Conservation (phyloP, 2,329 filamentous ascomycete species). For the Xylaria arbuscula region DNA sequence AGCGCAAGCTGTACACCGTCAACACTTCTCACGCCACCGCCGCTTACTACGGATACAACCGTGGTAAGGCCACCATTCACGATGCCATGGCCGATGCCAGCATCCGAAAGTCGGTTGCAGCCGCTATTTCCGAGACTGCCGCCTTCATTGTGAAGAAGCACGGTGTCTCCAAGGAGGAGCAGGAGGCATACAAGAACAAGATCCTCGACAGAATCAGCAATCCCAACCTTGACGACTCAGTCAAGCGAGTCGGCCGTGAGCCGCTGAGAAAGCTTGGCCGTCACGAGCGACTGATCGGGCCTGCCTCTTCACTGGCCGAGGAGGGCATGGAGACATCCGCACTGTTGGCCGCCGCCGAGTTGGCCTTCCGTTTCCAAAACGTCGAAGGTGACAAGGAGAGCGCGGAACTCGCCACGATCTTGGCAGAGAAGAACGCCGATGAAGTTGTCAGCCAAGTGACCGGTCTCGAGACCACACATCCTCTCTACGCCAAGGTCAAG, state of each 20-base stretch:
- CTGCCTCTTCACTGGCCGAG: slow-evolving; percentile 89
- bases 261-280: slow-evolving; percentile 93
- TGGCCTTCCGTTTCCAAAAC: slow-evolving; percentile 95
- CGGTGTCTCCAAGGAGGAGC: slow-evolving; percentile 77
- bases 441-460: slow-evolving; percentile 84
- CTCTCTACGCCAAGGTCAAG: slow-evolving; percentile 80
- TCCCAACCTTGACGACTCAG: slow-evolving; percentile 89
- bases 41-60: slow-evolving; percentile 92
- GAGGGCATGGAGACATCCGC: slow-evolving; percentile 76
- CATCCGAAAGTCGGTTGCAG: slow-evolving; percentile 83
- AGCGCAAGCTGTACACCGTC: slow-evolving; percentile 99
- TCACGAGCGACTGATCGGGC: slow-evolving; percentile 95
- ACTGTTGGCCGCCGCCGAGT: slow-evolving; percentile 86
- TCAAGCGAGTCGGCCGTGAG: slow-evolving; percentile 94
- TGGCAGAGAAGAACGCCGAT: slow-evolving; percentile 77
- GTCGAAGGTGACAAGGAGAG: slow-evolving; percentile 93
- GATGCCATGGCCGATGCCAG: slow-evolving; percentile 85
- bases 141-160: slow-evolving; percentile 89
- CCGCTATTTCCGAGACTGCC: slow-evolving; percentile 86
- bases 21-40: slow-evolving; percentile 98
- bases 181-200: slow-evolving; percentile 88
- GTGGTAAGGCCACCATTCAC: slow-evolving; percentile 87
- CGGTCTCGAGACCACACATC: slow-evolving; percentile 79
- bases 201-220: slow-evolving; percentile 95
- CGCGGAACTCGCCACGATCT: slow-evolving; percentile 83